Conservation (phyloP, 2,329 filamentous ascomycete species). For the Aspergillus quadricinctus region DNA sequence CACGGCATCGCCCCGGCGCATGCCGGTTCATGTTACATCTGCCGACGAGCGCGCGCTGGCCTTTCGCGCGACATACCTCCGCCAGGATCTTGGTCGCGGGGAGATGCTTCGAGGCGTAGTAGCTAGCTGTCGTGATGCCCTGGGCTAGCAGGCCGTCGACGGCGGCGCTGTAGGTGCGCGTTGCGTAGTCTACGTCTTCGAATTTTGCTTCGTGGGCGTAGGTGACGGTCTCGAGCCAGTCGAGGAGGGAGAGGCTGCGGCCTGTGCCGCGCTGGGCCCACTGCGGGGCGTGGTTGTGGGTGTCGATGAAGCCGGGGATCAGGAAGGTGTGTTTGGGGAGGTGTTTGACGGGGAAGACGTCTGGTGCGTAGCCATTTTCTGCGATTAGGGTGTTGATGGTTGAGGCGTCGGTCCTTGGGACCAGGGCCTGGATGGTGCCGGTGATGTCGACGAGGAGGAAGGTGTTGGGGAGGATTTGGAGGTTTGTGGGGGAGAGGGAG, state of each 20-base stretch:
- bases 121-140: conserved; percentile 35
- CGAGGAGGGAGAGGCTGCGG: conserved; percentile 41
- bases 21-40: conserved; percentile 38
- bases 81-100: conserved; percentile 30
- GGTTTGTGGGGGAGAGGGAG: conserved; percentile 15
- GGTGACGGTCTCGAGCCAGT: conserved; percentile 62
- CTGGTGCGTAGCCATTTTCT: conserved; percentile 21
- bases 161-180: conserved; percentile 48
- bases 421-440: conserved; percentile 28
- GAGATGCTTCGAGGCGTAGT: conserved; percentile 32
- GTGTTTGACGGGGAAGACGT: conserved; percentile 24
- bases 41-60: conserved; percentile 34
- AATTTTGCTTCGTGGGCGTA: conserved; percentile 63
- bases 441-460: conserved; percentile 27
- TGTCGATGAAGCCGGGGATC: conserved; percentile 50
- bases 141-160: conserved; percentile 58
- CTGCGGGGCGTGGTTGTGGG: conserved; percentile 64
- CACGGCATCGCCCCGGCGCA: conserved; percentile 51
- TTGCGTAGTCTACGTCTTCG: conserved; percentile 50
- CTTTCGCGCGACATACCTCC: conserved; percentile 26
- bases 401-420: conserved; percentile 13
- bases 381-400: conserved; percentile 23
- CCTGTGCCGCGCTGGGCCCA: conserved; percentile 46
- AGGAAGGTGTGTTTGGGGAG: conserved; percentile 28
- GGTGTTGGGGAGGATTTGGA: conserved; percentile 30